These are phyloP conservation scores for Begonia loranthoides DNA, from an alignment of 306 rosid genomes.

Conservation along the genomic window DNA sequence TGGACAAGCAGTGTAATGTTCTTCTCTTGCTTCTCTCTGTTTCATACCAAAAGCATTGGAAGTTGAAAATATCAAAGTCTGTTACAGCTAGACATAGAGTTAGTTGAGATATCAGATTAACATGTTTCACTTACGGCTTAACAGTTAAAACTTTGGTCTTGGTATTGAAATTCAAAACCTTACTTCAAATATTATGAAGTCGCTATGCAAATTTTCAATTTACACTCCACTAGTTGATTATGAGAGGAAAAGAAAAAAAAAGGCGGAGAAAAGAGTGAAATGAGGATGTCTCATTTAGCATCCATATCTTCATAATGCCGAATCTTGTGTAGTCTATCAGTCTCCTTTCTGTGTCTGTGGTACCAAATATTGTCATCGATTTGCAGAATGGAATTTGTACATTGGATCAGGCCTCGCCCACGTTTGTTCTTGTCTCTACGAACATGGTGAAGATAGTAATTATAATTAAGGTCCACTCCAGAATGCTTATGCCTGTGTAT, in stretches of 20 bases:
- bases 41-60: neutral
- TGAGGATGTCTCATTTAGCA: no score
- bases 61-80: neutral
- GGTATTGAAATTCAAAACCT: neutral
- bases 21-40: neutral
- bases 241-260: no score
- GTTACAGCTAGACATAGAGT: neutral
- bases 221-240: no score
- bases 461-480: conserved; percentile 25
- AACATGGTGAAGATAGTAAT: conserved; percentile 34
- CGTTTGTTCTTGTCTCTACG: conserved; percentile 43
- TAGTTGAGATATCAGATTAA: neutral
- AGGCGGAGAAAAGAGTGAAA: no score
- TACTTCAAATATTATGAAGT: neutral
- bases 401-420: conserved; percentile 21
- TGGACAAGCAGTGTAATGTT: neutral
- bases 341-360: conserved; percentile 23
- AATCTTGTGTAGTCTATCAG: conserved; percentile 13
- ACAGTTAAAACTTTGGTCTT: neutral
- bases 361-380: conserved; percentile 19
- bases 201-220: neutral
- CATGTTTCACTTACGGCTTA: neutral
- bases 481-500: conserved; percentile 37
- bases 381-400: conserved; percentile 14
- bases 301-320: conserved; percentile 15